Evolutionary conservation across 2,329 filamentous ascomycete species (phyloP), one percentile per base, ranked within the genome.

Genomic region (Neofusicoccum sp.): DNA sequence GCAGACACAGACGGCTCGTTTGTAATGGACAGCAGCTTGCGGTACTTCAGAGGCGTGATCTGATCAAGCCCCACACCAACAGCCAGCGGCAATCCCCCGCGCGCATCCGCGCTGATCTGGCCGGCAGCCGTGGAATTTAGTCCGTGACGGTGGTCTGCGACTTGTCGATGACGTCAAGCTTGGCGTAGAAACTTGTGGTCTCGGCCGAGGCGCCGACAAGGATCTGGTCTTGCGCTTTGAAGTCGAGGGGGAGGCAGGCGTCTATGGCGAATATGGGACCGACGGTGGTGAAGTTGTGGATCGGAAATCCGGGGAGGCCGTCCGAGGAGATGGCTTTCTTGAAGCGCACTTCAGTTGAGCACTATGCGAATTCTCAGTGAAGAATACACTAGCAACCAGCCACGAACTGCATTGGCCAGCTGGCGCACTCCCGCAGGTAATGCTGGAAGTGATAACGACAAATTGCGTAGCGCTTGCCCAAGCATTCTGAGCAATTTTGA

Each of bases 271-370:
- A 29, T 14, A 56, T 39, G 12, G 52, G 52, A 39, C 52, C 52
- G n/a, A 56, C 39, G 14, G 52, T 34, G 52, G 44, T 56, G 52
- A 43, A 28, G 36, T 56, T 56, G 52, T 41, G 39, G 52, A 56
- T 56, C 6, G 52, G 44, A 39, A 44, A 56, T 4, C 52, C 52
- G 12, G 52, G 52, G 29, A 43, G 37, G 9, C 52, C 52, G 14
- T 43, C 39, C 3, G 52, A 56, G 12, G 39, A 31, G 28, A 56
- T 56, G 14, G 39, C 33, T 28, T 56, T 43, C 37, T 43, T 44
- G 52, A 56, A 56, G 6, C 12, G 52, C 37, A 43, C 28, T 33
- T 44, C 22, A 56, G 31, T 8, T 33, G 29, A 3, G 29, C 39
- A n/a, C 37, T 56, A 39, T 34, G 52, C n/a, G 16, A 44, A 16